These are phyloP conservation scores for Candida dajiaensis DNA, from an alignment of 805 yeast genomes.

Conservation along the genomic window DNA sequence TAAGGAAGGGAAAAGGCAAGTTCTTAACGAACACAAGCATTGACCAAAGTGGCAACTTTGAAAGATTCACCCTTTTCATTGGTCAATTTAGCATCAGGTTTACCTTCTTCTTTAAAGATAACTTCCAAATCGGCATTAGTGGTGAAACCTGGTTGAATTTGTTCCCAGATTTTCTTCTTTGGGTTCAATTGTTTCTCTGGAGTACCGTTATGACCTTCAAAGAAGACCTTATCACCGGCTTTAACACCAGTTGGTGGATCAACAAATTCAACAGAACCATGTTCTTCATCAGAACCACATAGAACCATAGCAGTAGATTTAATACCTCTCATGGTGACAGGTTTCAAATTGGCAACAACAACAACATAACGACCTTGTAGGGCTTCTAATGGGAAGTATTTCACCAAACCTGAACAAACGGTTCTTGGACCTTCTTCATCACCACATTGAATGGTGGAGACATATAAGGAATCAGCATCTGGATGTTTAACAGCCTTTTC, in stretches of 20 bases:
- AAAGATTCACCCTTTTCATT: slow-evolving; percentile 76
- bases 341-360: slow-evolving; percentile 92
- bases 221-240: slow-evolving; percentile 95
- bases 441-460: slow-evolving; percentile 94
- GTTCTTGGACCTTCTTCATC: slow-evolving; percentile 97
- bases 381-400: slow-evolving; percentile 81
- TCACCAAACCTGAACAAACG: slow-evolving; percentile 94
- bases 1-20: too few relatives aligned
- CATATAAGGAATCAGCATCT: slow-evolving; percentile 93
- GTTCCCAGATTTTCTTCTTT: slow-evolving; percentile 97
- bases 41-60: slow-evolving; percentile 63
- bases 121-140: slow-evolving; percentile 75
- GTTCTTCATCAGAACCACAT: slow-evolving; percentile 76
- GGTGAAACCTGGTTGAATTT: slow-evolving; percentile 84
- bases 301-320: slow-evolving; percentile 95
- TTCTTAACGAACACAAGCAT: slow-evolving; percentile 72
- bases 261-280: slow-evolving; percentile 79
- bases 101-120: slow-evolving; percentile 73
- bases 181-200: slow-evolving; percentile 95
- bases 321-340: slow-evolving; percentile 96
- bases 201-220: slow-evolving; percentile 81
- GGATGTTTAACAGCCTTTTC: slow-evolving; percentile 97
- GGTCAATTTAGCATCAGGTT: slow-evolving; percentile 60
- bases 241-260: slow-evolving; percentile 90
- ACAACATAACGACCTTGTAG: slow-evolving; percentile 93